Evolutionary conservation across 805 yeast genomes (phyloP), one percentile per base, ranked within the genome.

Genomic region (Cyberlindnera petersonii): DNA sequence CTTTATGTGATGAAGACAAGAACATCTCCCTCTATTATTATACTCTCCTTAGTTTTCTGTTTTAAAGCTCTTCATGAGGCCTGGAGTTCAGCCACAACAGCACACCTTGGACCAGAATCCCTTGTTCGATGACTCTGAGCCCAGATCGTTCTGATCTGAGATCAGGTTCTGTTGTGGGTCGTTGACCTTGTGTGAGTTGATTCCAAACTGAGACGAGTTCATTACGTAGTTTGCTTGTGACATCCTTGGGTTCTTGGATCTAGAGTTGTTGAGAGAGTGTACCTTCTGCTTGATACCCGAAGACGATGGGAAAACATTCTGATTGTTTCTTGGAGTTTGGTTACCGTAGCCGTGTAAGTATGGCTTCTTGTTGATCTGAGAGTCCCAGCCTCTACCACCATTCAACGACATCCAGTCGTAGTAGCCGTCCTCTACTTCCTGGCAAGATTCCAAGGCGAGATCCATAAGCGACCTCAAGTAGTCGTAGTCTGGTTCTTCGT

Each of bases 341-440:
- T 88, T 93, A 24, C 97, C 97, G 61, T 89, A 89, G 30, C 98
- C 98, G 63, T 89, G 97, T 47, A 89, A 67, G 57, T 89, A 89
- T 39, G 96, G 95, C 63, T 89, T 89, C 61, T 87, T 88, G 64
- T 88, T 88, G 47, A 83, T 77, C 15, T 84, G 69, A 22, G 86
- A 75, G 65, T 93, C 98, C 96, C 96, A 91, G 38, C 98, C 98
- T 61, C 82, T 80, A 44, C 98, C 98, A 40, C 85, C 86, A 60
- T 93, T 93, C 52, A 93, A 71, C 55, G 83, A 85, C 96, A 88
- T 86, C 98, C 98, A 93, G 68, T 93, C 98, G 64, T 88, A 93
- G 56, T 86, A 89, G 32, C 86, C 95, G 64, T 93, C 97, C 36
- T 79, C 83, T 26, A 62, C 62, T 45, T 80, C 86, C 35, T 80